Conservation (phyloP, 2,329 filamentous ascomycete genomes). For the Epichloe brachyelytri region DNA sequence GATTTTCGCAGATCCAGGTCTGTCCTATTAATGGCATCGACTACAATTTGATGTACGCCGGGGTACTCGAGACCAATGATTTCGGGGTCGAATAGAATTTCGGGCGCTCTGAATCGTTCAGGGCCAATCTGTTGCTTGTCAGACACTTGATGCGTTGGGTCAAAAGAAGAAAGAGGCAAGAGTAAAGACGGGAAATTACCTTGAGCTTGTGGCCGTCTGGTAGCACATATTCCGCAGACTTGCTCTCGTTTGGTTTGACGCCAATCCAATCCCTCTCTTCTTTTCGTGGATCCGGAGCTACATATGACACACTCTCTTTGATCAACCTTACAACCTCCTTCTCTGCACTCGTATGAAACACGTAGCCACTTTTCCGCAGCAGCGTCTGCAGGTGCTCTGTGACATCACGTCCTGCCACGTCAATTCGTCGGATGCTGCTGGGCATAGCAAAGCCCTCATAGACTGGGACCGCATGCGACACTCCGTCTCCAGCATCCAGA, state of each 20-base stretch:
- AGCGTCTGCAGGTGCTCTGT: slow-evolving; percentile 90
- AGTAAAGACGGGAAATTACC: slow-evolving; percentile 29
- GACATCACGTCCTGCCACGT: slow-evolving; percentile 90
- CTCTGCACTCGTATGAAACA: slow-evolving; percentile 96
- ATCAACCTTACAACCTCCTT: slow-evolving; percentile 98
- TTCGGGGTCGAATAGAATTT: slow-evolving; percentile 96
- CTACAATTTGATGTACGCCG: slow-evolving; percentile 93
- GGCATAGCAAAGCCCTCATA: slow-evolving; percentile 97
- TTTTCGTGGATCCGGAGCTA: slow-evolving; percentile 77
- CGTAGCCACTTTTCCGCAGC: slow-evolving; percentile 80
- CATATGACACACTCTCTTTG: slow-evolving; percentile 89
- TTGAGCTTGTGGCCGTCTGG: slow-evolving; percentile 92
- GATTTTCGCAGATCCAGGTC: slow-evolving; percentile 92
- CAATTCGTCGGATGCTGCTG: slow-evolving; percentile 87
- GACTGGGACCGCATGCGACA: slow-evolving; percentile 92
- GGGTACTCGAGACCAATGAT: slow-evolving; percentile 95
- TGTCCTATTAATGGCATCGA: slow-evolving; percentile 87
- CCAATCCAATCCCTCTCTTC: slow-evolving; percentile 95
- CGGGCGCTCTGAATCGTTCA: slow-evolving; percentile 88
- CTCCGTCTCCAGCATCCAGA: slow-evolving; percentile 86
- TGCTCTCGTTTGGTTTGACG: slow-evolving; percentile 62
- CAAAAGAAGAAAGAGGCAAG: neutral
- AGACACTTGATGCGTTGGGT: slow-evolving; percentile 7
- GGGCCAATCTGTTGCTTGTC: slow-evolving; percentile 55
- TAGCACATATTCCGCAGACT: slow-evolving; percentile 74